These are phyloP conservation scores for Cyclanthera cordifolia DNA, from an alignment of 306 rosid species.

Conservation along the genomic window DNA sequence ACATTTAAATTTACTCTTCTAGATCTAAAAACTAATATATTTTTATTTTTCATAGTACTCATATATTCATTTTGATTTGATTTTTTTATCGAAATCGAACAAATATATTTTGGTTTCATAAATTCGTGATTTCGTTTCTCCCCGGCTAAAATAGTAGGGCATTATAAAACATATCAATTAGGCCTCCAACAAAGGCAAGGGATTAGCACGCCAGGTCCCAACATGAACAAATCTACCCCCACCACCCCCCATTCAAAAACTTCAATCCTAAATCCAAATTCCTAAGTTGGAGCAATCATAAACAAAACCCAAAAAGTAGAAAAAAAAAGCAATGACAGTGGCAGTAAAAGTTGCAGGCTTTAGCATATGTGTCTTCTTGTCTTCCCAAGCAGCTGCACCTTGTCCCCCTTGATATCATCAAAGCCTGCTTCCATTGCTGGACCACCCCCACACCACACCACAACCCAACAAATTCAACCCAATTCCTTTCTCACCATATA, in stretches of 20 bases:
- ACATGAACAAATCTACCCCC: neutral
- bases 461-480: no score
- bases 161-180: neutral
- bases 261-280: conserved; percentile 11
- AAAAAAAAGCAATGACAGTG: neutral
- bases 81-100: no score
- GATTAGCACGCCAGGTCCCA: conserved; percentile 13
- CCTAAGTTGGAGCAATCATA: conserved; percentile 31
- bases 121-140: no score
- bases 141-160: no score
- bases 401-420: conserved; percentile 30
- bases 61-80: no score
- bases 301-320: neutral
- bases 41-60: no score
- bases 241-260: neutral
- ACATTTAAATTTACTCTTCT: no score
- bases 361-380: conserved; percentile 44
- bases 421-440: conserved; percentile 26
- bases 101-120: no score
- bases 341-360: conserved; percentile 24
- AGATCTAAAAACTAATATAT: no score
- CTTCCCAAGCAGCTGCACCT: conserved; percentile 33
- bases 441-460: conserved; percentile 4
- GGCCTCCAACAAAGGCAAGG: neutral
- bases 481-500: neutral